A percentile compares a stretch with the other conserved stretches of the same genome.
These are phyloP conservation scores for Leucosporidium yakuticum DNA, from an alignment of 768 basidiomycete genomes.

Conservation along the genomic window DNA sequence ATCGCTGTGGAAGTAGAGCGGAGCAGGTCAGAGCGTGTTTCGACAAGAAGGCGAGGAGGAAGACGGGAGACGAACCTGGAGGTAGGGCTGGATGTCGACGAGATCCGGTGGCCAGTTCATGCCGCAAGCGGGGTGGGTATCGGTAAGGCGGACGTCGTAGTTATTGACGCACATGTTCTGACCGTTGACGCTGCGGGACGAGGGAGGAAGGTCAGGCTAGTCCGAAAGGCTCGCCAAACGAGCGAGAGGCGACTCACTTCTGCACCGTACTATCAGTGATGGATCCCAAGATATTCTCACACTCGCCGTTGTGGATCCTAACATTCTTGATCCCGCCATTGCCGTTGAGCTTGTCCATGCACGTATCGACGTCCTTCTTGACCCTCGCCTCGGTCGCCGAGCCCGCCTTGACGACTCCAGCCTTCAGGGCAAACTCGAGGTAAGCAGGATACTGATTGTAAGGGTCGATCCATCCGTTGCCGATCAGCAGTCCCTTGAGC, in stretches of 20 bases:
- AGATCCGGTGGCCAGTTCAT: slow-evolving; percentile 98
- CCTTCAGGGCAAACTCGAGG: slow-evolving; percentile 67
- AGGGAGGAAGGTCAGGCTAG: not conserved
- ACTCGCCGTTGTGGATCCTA: slow-evolving; percentile 51
- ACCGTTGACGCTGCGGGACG: slow-evolving; percentile 41
- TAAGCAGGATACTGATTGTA: slow-evolving; percentile 82
- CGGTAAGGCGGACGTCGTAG: slow-evolving; percentile 81
- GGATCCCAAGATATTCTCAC: slow-evolving; percentile 55
- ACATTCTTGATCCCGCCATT: slow-evolving; percentile 40
- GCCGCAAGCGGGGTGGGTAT: slow-evolving; percentile 78
- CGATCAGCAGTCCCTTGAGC: slow-evolving; percentile 70
- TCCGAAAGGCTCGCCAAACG: not conserved
- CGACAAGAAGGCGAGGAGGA: not conserved
- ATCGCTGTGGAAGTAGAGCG: slow-evolving; percentile 50
- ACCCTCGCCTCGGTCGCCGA: slow-evolving; percentile 61
- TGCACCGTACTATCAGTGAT: slow-evolving; percentile 45
- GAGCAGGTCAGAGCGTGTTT: not conserved
- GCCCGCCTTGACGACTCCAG: slow-evolving; percentile 65
- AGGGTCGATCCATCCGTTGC: slow-evolving; percentile 96
- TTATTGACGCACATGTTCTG: slow-evolving; percentile 76
- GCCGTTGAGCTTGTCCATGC: slow-evolving; percentile 50
- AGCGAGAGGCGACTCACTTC: slow-evolving; percentile 40
- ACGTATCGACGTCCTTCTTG: slow-evolving; percentile 57
- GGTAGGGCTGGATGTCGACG: slow-evolving; percentile 50
- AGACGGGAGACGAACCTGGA: slow-evolving; percentile 57